Evolutionary conservation across 2,329 filamentous ascomycete genomes (phyloP), one percentile per base, ranked within the genome.

Genomic region (Ceratocystis destructans): DNA sequence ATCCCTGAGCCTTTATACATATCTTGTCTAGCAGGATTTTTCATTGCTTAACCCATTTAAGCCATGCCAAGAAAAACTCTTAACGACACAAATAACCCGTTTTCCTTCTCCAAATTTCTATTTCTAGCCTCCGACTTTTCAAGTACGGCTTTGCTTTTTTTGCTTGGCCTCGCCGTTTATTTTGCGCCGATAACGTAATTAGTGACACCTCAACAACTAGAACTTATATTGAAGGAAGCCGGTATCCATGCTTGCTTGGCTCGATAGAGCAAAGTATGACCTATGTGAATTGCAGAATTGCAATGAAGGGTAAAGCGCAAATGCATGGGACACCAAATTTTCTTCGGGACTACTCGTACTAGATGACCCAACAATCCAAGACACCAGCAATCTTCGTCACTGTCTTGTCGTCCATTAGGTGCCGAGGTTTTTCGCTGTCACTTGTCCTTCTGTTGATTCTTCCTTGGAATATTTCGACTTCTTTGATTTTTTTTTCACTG

Each of bases 241-340:
- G 25, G 46, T 64, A 68, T 65, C 67, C 64, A 50, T 41, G 53
- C 41, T 25, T 41, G 37, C 28, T 22, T 17, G 46, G 48, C 48
- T 37, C 44, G 45, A 67, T 28, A 55, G 66, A 67, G 61, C 55
- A 59, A 59, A 37, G 55, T 37, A 59, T 59, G 28, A 59, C 55
- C n/a, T 59, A 31, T 37, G 37, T 41, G 37, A 12, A 41, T 41
- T 41, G 37, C 37, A 15, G 28, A 37, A 66, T 67, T 48, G 31
- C 55, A 67, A 44, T 67, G 66, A 67, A 68, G 41, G 63, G 57
- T 59, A 65, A 68, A 65, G 64, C 59, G 57, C 33, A 22, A 61
- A 65, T 63, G 59, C 48, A 65, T 68, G 61, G 57, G 50, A 65
- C 25, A 22, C 45, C 33, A 63, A 53, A 57, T 68, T 61, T 66